Evolutionary conservation across 768 basidiomycete genomes (phyloP).

Genomic region (Macrolepiota fuliginosa): DNA sequence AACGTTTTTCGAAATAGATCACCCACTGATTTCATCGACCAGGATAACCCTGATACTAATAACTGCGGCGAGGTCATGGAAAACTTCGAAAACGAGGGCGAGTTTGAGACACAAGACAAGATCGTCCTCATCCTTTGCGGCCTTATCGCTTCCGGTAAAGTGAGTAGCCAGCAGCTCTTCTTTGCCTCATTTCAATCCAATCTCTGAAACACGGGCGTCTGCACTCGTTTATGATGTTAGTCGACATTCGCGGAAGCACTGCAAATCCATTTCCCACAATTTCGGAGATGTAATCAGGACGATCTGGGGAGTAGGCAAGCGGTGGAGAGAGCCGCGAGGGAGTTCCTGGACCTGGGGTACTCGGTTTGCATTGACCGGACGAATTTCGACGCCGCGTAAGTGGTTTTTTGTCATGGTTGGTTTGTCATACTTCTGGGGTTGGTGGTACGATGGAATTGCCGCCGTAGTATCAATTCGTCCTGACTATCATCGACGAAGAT

Average conservation of each 20-base stretch:
- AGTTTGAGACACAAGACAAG: conserved; percentile 31
- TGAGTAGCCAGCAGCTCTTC: conserved; percentile 22
- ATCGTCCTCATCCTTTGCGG: conserved; percentile 73
- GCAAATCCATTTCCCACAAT: conserved; percentile 54
- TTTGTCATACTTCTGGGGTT: not conserved
- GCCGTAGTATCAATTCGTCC: not conserved
- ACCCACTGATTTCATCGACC: not conserved
- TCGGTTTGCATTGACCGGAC: conserved; percentile 83
- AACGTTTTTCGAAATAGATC: not conserved
- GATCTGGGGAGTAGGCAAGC: conserved; percentile 64
- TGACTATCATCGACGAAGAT: not conserved
- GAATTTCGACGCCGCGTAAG: conserved; percentile 68
- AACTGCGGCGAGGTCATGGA: not conserved
- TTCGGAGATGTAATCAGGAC: conserved; percentile 77
- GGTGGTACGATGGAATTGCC: not conserved
- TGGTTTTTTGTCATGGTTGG: conserved; percentile 11
- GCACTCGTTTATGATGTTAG: conserved; percentile 22
- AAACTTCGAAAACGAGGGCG: conserved; percentile 4
- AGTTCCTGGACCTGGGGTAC: conserved; percentile 49
- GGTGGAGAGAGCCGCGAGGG: conserved; percentile 62
- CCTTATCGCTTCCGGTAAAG: conserved; percentile 74
- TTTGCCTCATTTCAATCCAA: conserved; percentile 8
- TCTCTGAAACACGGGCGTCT: conserved; percentile 11
- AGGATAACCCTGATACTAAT: not conserved
- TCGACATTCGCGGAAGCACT: conserved; percentile 75